These are phyloP conservation scores for Colletotrichum liaoningense DNA, from an alignment of 2,329 filamentous ascomycete species.

Conservation along the genomic window DNA sequence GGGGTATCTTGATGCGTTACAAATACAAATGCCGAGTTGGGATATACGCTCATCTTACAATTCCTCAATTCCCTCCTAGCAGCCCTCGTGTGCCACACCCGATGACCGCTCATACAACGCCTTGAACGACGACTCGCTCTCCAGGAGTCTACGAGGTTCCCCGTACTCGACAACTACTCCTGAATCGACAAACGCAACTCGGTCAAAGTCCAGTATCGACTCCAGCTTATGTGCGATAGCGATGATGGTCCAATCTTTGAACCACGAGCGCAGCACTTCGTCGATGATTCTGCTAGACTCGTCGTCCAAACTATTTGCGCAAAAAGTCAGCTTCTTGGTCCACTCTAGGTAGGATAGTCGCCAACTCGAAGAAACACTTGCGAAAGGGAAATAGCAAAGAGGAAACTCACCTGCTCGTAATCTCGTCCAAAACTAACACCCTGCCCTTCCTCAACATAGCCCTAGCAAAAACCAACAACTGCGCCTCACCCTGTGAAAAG, in stretches of 20 bases:
- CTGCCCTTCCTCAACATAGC: constrained; percentile 53
- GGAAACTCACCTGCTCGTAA: constrained; percentile 48
- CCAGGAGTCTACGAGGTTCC: constrained; percentile 5
- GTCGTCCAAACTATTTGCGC: constrained; percentile 34
- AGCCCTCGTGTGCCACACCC: background rate
- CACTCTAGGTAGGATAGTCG: background rate
- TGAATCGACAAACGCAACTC: constrained; percentile 61
- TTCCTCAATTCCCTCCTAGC: background rate
- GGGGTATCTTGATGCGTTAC: background rate
- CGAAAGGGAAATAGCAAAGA: no score
- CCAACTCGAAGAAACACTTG: no score
- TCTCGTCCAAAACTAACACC: constrained; percentile 55
- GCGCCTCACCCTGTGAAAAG: constrained; percentile 59
- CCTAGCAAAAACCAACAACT: constrained; percentile 60
- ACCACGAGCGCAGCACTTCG: constrained; percentile 35
- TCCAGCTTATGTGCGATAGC: constrained; percentile 44
- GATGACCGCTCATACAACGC: constrained; percentile 14
- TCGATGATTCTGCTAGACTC: constrained; percentile 33
- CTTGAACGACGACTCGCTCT: constrained; percentile 9
- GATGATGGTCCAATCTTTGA: constrained; percentile 57
- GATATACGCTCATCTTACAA: background rate
- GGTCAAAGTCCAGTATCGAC: constrained; percentile 60
- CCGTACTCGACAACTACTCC: constrained; percentile 57
- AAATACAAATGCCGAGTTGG: constrained; percentile 1
- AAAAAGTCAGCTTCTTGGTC: fast-evolving